Base-by-base conservation (phyloP, 163 green algal species). In the Scenedesmus sp. region DNA sequence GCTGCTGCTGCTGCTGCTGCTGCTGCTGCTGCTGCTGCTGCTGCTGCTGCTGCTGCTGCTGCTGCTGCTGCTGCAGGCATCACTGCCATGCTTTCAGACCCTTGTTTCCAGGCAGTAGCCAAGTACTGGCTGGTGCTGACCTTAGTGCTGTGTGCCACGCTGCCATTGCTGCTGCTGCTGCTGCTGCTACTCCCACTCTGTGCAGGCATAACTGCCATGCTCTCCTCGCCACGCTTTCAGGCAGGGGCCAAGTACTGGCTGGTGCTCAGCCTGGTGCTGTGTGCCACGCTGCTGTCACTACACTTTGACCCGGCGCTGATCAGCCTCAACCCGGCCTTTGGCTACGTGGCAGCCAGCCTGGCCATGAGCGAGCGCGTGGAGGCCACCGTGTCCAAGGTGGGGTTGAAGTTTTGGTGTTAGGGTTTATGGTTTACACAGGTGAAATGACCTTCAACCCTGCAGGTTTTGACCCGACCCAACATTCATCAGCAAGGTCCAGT, bases 361-460 rank as follows among this genome's bases (percentile, higher is more conserved):
- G 13, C 86, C 26, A 92, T 93, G 91, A 89, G 77, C 62, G 77
- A 93, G 64, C 73, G 55, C n/a, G 91, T 92, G 34, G 82, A 91
- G 76, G 90, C 74, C 1, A 93, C 82, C 9, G 4, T 90, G 3
- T 76, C 23, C 18, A 90, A 90, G 90, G 90, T 84, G 26, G 3
- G 66, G 3, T 64, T 64, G 59, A 64, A 64, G 34, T 46, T 46
- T 46, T 1, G 34, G 34, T 46, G 34, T 46, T 46, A 46, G 34
- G 34, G 34, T 46, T 46, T 46, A 46, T 46, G 34, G 34, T 46
- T 46, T 46, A 46, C 34, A 46, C 34, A 46, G 34, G 34, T 46
- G 34, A 46, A 46, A 46, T 46, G 34, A 46, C 34, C 34, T 46
- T 46, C 34, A 46, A 46, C 34, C 34, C 34, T 46, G 34, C 34